Evolutionary conservation across 208 protist genomes (phyloP).

Genomic region (Trichomonas vaginalis): DNA sequence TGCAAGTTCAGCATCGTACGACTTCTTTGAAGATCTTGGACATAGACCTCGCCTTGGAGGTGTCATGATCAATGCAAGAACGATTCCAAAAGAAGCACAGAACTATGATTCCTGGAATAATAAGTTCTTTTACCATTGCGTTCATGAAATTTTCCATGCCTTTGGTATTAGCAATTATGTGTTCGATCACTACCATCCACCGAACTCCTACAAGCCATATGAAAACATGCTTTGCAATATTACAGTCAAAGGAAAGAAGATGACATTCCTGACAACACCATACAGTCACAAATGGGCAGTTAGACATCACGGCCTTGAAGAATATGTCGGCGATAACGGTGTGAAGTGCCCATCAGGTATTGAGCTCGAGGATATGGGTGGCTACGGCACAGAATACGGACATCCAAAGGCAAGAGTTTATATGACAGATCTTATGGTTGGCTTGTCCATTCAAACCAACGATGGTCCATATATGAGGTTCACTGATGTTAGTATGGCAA

Average conservation of each 20-base stretch:
- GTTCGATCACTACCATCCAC: background rate
- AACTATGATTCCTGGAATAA: background rate
- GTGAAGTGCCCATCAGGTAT: background rate
- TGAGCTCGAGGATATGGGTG: background rate
- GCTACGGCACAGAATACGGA: background rate
- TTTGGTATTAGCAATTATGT: background rate
- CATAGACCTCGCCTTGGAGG: background rate
- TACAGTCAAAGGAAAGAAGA: background rate
- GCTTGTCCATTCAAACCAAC: background rate
- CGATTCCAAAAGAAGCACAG: background rate
- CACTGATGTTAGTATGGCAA: background rate
- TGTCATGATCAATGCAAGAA: background rate
- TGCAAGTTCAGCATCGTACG: background rate
- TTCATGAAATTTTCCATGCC: background rate
- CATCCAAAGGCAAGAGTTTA: background rate
- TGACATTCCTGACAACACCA: background rate
- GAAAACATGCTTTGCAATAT: background rate
- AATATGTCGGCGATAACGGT: background rate
- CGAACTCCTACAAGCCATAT: background rate
- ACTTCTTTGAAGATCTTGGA: background rate
- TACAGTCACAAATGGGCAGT: background rate
- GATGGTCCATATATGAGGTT: background rate
- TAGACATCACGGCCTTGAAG: background rate
- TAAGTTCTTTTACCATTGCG: background rate
- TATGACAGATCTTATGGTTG: background rate